Base-by-base conservation (phyloP, 2,329 filamentous ascomycete genomes). In the Acrodontium crateriforme region DNA sequence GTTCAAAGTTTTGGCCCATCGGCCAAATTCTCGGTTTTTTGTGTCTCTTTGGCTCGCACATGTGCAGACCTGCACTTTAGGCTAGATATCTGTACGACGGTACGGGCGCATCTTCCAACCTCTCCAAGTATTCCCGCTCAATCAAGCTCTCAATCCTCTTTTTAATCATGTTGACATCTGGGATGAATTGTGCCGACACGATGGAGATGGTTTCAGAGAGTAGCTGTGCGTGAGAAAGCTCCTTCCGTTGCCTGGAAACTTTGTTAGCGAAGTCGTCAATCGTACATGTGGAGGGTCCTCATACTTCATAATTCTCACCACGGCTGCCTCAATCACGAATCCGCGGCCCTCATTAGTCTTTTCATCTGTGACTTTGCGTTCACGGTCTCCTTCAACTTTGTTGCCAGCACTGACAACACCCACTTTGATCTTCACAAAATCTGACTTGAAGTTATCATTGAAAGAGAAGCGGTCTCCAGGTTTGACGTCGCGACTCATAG, bases 251-350 rank as follows among this genome's bases (percentile, higher is more conserved):
- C 51, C 78, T 82, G 40, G 18, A 18, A 20, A 11, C 6, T 18
- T 23, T 9, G 36, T 60, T 51, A 60, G 52, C 13, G 13, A 22
- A 12, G 20, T 10, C 8, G 13, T 10, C 10, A 10, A n/a, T 10
- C 10, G 31, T 6, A 25, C 14, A 28, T 25, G 17, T 15, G 24
- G 10, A 13, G 22, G 29, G 9, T 14, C 28, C n/a, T 68, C 74
- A 25, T 68, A 84, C 78, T 87, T 87, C 79, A 85, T 85, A 45
- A 84, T 84, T 27, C 80, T 66, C 34, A 85, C 79, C 39, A 87
- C 65, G 4, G 78, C 77, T 6, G 79, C 78, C 45, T 87, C 79
- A 14, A 84, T 71, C 21, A 78, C 69, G 47, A 78, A 74, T 24
- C 67, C 68, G 37, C 80, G 63, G 13, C 70, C 74, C 49, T 81